phyloP scores from a whole-genome alignment of 1,284 basidiomycete species.

The Microbotryum saponariae region DNA sequence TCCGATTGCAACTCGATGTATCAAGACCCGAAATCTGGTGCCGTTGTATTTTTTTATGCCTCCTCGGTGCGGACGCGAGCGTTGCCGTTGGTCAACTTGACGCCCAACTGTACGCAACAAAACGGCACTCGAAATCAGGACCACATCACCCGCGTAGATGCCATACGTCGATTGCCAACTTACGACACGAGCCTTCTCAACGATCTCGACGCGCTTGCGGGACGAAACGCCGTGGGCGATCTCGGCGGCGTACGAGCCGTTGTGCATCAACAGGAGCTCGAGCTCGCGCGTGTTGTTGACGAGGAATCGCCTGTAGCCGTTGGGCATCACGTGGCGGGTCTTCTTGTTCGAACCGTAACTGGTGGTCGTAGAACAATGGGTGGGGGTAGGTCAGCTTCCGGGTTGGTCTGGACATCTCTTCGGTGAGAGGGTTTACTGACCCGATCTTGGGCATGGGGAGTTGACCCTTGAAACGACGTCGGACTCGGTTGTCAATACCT shows the following conservation, averaged over 20 bases:
- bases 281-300: conserved; percentile 86
- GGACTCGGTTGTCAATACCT: conserved; percentile 49
- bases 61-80: conserved; percentile 97
- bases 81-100: conserved; percentile 81
- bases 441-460: conserved; percentile 74
- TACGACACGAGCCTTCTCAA: conserved; percentile 86
- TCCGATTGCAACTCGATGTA: too few species aligned
- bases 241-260: conserved; percentile 90
- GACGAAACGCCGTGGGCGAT: conserved; percentile 96
- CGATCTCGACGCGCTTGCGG: conserved; percentile 87
- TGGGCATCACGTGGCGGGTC: conserved; percentile 90
- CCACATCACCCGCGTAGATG: neutral
- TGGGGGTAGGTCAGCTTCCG: neutral
- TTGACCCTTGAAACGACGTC: conserved; percentile 85
- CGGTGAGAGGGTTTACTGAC: too few species aligned
- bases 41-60: conserved; percentile 40
- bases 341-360: conserved; percentile 51
- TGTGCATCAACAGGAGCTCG: conserved; percentile 95
- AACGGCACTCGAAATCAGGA: neutral
- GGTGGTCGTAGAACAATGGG: neutral
- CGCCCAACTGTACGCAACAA: conserved; percentile 38
- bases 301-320: conserved; percentile 71
- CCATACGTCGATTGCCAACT: conserved; percentile 40
- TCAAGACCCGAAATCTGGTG: too few species aligned
- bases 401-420: neutral